phyloP scores from a whole-genome alignment of 108 stramenopile genomes.

The Bacterosira constricta region DNA sequence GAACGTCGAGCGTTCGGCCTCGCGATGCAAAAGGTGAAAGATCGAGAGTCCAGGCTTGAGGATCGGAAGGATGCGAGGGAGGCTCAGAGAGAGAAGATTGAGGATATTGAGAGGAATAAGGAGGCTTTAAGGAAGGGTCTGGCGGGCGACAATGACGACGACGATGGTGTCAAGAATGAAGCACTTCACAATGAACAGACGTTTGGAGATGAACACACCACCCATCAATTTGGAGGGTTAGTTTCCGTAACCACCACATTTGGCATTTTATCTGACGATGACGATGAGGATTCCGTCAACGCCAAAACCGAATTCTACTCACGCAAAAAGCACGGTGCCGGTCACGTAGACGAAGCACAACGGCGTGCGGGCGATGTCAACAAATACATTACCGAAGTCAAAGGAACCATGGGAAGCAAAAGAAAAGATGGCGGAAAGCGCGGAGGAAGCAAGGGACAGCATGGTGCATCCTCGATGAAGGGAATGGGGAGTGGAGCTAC shows the following conservation, averaged over 20 bases:
- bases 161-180: conserved; percentile 25
- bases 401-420: conserved; percentile 70
- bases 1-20: conserved; percentile 85
- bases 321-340: conserved; percentile 34
- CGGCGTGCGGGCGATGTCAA: conserved; percentile 75
- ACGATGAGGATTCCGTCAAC: conserved; percentile 51
- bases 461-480: conserved; percentile 84
- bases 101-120: conserved; percentile 76
- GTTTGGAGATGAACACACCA: conserved; percentile 63
- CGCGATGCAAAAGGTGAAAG: conserved; percentile 92
- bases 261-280: conserved; percentile 52
- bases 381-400: conserved; percentile 65
- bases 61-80: conserved; percentile 61
- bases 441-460: conserved; percentile 67
- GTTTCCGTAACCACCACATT: conserved; percentile 82
- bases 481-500: conserved; percentile 72
- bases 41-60: conserved; percentile 76
- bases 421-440: conserved; percentile 12
- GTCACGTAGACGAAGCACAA: conserved; percentile 60
- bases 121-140: conserved; percentile 31
- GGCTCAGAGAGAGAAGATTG: conserved; percentile 60
- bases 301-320: conserved; percentile 12
- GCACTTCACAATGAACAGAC: conserved; percentile 30
- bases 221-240: conserved; percentile 73
- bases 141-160: neutral